Percentiles rank a stretch among this genome's conserved stretches.
phyloP scores from a whole-genome alignment of 768 basidiomycete species.

The Hortiboletus flavorubellus region DNA sequence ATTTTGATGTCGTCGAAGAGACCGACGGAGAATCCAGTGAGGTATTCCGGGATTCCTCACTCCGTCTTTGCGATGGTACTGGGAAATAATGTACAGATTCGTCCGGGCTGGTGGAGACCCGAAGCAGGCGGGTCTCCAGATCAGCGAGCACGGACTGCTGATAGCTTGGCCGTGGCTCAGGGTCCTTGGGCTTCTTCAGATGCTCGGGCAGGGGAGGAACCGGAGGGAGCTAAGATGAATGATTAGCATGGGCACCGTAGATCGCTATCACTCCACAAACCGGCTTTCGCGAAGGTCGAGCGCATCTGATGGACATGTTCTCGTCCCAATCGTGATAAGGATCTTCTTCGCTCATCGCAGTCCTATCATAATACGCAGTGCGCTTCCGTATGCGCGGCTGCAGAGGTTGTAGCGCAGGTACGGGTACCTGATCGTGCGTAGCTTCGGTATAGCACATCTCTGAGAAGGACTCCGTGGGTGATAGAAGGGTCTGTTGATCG shows the following conservation, averaged over 20 bases:
- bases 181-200: constrained; percentile 12
- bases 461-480: constrained; percentile 40
- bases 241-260: background rate
- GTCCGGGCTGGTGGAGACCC: constrained; percentile 23
- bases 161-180: constrained; percentile 23
- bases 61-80: constrained; percentile 31
- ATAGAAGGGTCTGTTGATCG: constrained; percentile 40
- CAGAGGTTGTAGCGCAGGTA: constrained; percentile 29
- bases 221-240: constrained; percentile 19
- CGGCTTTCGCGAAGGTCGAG: constrained; percentile 8
- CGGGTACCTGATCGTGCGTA: constrained; percentile 31
- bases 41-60: constrained; percentile 24
- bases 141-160: constrained; percentile 32
- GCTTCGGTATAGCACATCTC: constrained; percentile 42
- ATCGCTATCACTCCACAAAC: constrained; percentile 15
- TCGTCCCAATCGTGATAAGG: constrained; percentile 36
- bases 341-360: constrained; percentile 34
- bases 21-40: constrained; percentile 32
- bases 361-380: constrained; percentile 28
- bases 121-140: constrained; percentile 29
- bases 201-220: constrained; percentile 29
- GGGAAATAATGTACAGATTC: constrained; percentile 35
- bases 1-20: constrained; percentile 21
- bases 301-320: constrained; percentile 30
- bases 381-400: constrained; percentile 33